Conservation (phyloP, 176 grass and related monocot species). For the Phragmites australis region DNA sequence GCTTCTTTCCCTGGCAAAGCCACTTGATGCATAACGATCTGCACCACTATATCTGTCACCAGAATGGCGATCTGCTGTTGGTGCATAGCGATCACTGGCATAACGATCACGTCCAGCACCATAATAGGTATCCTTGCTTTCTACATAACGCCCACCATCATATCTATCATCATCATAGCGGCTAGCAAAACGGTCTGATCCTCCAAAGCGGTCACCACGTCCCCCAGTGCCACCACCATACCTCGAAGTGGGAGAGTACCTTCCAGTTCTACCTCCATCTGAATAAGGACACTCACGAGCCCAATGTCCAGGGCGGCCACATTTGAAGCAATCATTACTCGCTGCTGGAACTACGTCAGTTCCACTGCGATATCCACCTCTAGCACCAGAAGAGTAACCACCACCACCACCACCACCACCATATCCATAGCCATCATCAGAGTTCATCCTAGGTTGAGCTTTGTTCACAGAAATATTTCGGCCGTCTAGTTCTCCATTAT, state of each 20-base stretch:
- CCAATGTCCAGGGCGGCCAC: constrained; percentile 89
- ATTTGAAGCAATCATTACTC: constrained; percentile 87
- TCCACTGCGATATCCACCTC: constrained; percentile 75
- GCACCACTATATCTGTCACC: constrained; percentile 75
- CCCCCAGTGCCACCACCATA: constrained; percentile 59
- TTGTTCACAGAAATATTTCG: constrained; percentile 96
- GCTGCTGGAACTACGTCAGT: constrained; percentile 43
- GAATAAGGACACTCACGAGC: constrained; percentile 91
- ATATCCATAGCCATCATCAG: constrained; percentile 78
- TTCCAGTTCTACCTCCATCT: constrained; percentile 59
- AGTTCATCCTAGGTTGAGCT: constrained; percentile 77
- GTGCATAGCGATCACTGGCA: constrained; percentile 58
- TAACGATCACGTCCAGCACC: constrained; percentile 63
- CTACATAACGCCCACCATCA: constrained; percentile 64
- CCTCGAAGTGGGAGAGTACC: constrained; percentile 61
- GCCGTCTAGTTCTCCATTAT: constrained; percentile 82
- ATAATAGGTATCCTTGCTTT: constrained; percentile 54
- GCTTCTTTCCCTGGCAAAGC: constrained; percentile 78
- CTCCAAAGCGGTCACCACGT: constrained; percentile 71
- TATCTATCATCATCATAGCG: constrained; percentile 79
- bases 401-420: constrained; percentile 47
- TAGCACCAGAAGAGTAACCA: constrained; percentile 63
- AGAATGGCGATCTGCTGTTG: constrained; percentile 71
- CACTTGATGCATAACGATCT: constrained; percentile 71
- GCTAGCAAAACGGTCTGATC: constrained; percentile 68